A percentile compares a stretch with the other conserved stretches of the same genome.
These are phyloP conservation scores for Catenaria anguillulae DNA, from an alignment of 371 early-diverging fungal species.

Conservation along the genomic window DNA sequence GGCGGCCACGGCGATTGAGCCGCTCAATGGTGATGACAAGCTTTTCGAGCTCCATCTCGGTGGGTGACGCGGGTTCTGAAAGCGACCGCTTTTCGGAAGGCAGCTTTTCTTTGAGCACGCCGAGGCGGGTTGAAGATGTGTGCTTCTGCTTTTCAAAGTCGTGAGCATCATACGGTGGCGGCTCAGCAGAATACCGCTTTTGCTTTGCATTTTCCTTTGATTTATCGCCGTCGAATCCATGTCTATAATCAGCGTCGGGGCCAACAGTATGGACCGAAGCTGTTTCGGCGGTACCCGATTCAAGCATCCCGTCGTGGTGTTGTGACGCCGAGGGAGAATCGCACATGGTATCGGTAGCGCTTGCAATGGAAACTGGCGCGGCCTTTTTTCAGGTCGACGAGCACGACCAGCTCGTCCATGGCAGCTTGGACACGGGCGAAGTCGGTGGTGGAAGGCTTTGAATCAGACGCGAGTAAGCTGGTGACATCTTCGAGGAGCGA, in stretches of 20 bases:
- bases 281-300: no score
- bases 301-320: no score
- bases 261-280: no score
- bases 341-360: not conserved
- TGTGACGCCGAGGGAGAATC: not conserved
- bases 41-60: not conserved
- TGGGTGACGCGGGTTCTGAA: not conserved
- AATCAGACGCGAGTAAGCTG: not conserved
- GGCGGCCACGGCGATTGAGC: not conserved
- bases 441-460: not conserved
- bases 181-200: no score
- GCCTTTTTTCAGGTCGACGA: not conserved
- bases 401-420: not conserved
- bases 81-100: no score
- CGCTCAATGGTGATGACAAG: not conserved
- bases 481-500: not conserved
- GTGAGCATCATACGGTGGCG: no score
- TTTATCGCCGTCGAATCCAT: no score
- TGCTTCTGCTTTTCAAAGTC: not conserved
- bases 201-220: no score
- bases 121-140: no score
- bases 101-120: no score
- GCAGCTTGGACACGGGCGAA: not conserved
- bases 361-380: not conserved
- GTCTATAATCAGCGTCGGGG: no score